phyloP scores from a whole-genome alignment of 164 flowering plant species.

The Chimonanthus salicifolius region DNA sequence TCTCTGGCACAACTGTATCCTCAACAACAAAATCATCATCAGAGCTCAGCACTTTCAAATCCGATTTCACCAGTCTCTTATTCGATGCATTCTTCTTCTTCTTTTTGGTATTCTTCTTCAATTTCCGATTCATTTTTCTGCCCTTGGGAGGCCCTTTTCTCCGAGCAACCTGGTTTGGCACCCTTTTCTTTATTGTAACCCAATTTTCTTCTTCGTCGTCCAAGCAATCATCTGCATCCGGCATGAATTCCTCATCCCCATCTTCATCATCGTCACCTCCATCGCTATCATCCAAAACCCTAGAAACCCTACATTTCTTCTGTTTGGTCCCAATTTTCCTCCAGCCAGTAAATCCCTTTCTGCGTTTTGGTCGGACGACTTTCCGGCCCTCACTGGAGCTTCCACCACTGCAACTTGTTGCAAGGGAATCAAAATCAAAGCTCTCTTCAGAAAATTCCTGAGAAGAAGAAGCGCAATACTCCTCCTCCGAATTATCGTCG shows the following conservation, averaged over 20 bases:
- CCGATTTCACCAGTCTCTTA: conserved; percentile 10
- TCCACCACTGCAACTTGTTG: neutral
- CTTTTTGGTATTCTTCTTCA: conserved; percentile 32
- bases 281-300: conserved; percentile 19
- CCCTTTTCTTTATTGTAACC: neutral
- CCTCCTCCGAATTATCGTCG: conserved; percentile 39
- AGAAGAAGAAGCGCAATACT: conserved; percentile 30
- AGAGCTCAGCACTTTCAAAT: conserved; percentile 21
- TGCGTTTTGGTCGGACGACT: conserved; percentile 22
- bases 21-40: conserved; percentile 27
- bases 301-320: conserved; percentile 7
- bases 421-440: conserved; percentile 11
- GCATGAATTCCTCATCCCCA: conserved; percentile 57
- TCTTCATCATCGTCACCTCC: conserved; percentile 38
- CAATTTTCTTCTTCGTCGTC: conserved; percentile 55
- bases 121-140: conserved; percentile 32
- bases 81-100: conserved; percentile 18
- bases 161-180: conserved; percentile 8
- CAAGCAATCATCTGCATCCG: conserved; percentile 43
- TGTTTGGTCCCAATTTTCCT: conserved; percentile 9
- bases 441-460: conserved; percentile 43
- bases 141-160: conserved; percentile 23
- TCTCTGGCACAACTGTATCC: conserved; percentile 16
- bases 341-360: conserved; percentile 10
- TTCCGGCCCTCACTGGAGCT: conserved; percentile 20